Evolutionary conservation across 306 rosid genomes (phyloP).

Genomic region (Parietaria judaica): DNA sequence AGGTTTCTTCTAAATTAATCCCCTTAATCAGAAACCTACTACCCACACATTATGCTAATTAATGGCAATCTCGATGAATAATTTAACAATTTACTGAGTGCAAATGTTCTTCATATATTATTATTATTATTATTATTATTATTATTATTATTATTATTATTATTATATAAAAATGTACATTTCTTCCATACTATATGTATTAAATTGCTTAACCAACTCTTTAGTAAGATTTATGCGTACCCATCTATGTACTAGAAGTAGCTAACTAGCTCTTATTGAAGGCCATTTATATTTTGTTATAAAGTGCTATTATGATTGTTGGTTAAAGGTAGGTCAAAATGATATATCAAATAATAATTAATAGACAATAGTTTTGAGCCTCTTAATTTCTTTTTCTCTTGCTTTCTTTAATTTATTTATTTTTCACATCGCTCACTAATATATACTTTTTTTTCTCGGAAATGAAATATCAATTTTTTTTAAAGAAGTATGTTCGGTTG

Average conservation of each 20-base stretch:
- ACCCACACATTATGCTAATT: neutral
- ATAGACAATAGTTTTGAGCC: neutral
- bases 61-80: neutral
- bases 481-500: no score
- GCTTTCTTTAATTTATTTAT: neutral
- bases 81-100: neutral
- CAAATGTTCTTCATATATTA: no score
- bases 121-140: no score
- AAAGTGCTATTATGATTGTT: neutral
- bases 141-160: no score
- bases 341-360: neutral
- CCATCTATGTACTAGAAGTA: neutral
- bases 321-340: neutral
- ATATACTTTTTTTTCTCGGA: no score
- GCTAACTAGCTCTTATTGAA: neutral
- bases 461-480: no score
- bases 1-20: neutral
- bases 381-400: neutral
- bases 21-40: neutral
- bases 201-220: no score
- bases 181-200: no score
- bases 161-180: neutral
- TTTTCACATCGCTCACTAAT: neutral
- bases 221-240: no score
- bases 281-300: slow-evolving; percentile 3